These are phyloP conservation scores for Podospora appendiculata DNA, from an alignment of 495 filamentous ascomycete genomes.

Conservation along the genomic window DNA sequence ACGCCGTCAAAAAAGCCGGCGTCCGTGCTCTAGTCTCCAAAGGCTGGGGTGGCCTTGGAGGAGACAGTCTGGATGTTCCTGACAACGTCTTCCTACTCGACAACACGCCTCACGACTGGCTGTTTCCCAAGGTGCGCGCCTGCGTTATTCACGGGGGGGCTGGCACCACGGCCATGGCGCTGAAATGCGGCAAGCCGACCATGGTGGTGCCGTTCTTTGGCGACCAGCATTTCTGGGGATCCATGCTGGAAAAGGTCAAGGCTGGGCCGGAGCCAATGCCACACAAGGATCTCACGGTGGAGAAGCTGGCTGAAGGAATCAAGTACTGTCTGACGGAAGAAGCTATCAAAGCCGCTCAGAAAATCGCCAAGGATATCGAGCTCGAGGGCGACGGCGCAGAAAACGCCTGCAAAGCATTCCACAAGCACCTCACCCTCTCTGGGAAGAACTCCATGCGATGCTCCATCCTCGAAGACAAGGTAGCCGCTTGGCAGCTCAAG, in stretches of 20 bases:
- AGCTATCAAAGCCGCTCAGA: slow-evolving; percentile 45
- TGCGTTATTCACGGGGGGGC: slow-evolving; percentile 62
- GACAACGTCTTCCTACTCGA: slow-evolving; percentile 56
- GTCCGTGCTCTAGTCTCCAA: slow-evolving; percentile 57
- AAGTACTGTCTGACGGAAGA: slow-evolving; percentile 53
- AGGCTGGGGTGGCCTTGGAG: slow-evolving; percentile 60
- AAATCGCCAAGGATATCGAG: slow-evolving; percentile 55
- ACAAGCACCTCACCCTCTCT: slow-evolving; percentile 49
- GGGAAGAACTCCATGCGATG: slow-evolving; percentile 61
- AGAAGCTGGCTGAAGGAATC: slow-evolving; percentile 60
- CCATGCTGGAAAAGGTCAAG: slow-evolving; percentile 56
- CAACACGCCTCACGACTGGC: slow-evolving; percentile 62
- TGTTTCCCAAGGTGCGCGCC: slow-evolving; percentile 52
- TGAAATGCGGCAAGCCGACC: slow-evolving; percentile 56
- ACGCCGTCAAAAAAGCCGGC: slow-evolving; percentile 50
- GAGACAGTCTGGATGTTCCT: slow-evolving; percentile 41
- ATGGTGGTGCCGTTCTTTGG: slow-evolving; percentile 65
- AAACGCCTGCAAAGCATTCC: slow-evolving; percentile 65
- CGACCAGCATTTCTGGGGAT: slow-evolving; percentile 77
- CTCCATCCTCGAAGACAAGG: slow-evolving; percentile 51
- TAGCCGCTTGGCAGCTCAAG: slow-evolving; percentile 63
- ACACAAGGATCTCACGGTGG: slow-evolving; percentile 57
- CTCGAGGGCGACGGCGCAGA: slow-evolving; percentile 65
- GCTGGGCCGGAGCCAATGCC: slow-evolving; percentile 68
- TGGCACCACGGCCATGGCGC: slow-evolving; percentile 57